These are phyloP conservation scores for Kingdonia uniflora DNA, from an alignment of 164 flowering plant genomes.

Conservation along the genomic window DNA sequence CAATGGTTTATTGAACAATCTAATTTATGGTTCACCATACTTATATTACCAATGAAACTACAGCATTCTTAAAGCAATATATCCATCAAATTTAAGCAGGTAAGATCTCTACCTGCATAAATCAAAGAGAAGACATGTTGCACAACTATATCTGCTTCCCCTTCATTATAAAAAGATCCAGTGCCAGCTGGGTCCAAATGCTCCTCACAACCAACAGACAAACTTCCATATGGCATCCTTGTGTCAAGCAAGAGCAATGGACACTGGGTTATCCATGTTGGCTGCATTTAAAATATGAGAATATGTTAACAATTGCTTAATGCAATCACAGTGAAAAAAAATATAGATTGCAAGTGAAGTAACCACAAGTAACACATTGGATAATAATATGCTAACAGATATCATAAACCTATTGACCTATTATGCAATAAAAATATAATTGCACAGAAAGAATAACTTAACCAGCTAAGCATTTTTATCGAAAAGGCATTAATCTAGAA, in stretches of 20 bases:
- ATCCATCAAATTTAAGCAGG: not conserved
- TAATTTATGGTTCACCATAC: not conserved
- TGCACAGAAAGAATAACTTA: too few relatives aligned
- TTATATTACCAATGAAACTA: not conserved
- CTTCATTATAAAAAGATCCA: slow-evolving; percentile 92
- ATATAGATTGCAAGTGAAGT: too few relatives aligned
- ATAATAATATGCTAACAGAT: too few relatives aligned
- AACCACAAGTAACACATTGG: too few relatives aligned
- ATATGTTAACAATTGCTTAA: not conserved
- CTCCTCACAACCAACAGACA: slow-evolving; percentile 84
- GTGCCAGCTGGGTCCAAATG: slow-evolving; percentile 91
- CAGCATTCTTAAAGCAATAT: not conserved
- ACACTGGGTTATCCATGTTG: slow-evolving; percentile 87
- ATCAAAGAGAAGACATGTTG: slow-evolving; percentile 72
- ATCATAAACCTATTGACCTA: too few relatives aligned
- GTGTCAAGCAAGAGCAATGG: slow-evolving; percentile 88
- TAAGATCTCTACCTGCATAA: slow-evolving; percentile 45
- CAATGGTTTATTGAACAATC: not conserved
- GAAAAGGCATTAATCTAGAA: too few relatives aligned
- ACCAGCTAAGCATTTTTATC: too few relatives aligned
- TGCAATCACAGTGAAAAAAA: too few relatives aligned
- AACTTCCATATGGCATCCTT: slow-evolving; percentile 83
- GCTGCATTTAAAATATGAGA: slow-evolving; percentile 35
- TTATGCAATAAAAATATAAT: too few relatives aligned
- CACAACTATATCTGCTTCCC: slow-evolving; percentile 85